phyloP scores from a whole-genome alignment of 441 rosid genomes.

The Syzygium malaccense region DNA sequence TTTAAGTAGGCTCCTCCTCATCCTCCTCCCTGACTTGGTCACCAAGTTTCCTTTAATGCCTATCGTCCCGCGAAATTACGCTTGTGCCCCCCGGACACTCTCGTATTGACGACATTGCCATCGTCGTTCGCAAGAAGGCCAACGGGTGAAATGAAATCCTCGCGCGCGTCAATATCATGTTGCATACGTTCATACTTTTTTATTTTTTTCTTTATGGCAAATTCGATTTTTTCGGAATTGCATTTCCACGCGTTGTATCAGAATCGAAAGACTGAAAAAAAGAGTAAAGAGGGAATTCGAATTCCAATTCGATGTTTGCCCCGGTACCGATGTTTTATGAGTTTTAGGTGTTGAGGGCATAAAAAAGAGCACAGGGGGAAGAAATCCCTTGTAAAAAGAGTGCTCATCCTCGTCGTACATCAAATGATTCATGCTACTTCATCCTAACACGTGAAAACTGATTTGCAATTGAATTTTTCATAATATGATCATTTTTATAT shows the following conservation, averaged over 20 bases:
- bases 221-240: not conserved
- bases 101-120: not conserved
- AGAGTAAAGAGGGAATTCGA: too few relatives aligned
- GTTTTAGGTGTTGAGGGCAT: too few relatives aligned
- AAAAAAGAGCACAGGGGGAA: too few relatives aligned
- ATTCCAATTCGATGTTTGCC: too few relatives aligned
- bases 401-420: too few relatives aligned
- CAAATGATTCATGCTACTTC: too few relatives aligned
- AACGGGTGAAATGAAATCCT: not conserved
- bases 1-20: not conserved
- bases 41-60: not conserved
- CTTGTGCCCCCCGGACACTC: not conserved
- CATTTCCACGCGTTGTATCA: not conserved
- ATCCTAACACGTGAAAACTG: not conserved
- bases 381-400: too few relatives aligned
- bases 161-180: not conserved
- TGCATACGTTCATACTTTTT: not conserved
- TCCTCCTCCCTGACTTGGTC: slow-evolving; percentile 10
- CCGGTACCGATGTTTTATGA: too few relatives aligned
- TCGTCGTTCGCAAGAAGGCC: not conserved
- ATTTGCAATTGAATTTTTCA: not conserved
- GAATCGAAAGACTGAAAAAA: not conserved
- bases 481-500: not conserved
- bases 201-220: not conserved
- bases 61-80: not conserved